Conservation (phyloP, 805 yeast species). For the Saturnispora zaruensis region DNA sequence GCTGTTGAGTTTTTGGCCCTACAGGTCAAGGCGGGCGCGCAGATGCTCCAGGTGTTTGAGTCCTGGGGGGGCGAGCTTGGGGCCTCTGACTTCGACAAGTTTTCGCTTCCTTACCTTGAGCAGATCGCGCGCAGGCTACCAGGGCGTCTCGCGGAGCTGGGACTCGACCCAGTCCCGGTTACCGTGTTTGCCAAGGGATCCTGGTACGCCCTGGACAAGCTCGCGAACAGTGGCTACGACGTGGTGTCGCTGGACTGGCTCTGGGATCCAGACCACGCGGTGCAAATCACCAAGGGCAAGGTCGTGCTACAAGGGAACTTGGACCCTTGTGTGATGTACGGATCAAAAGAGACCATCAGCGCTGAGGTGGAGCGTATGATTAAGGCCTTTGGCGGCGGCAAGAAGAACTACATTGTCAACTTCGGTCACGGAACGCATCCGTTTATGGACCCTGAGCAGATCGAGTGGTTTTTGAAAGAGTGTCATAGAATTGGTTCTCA, state of each 20-base stretch:
- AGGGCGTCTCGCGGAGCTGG: constrained; percentile 58
- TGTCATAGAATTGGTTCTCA: constrained; percentile 16
- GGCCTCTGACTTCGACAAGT: constrained; percentile 79
- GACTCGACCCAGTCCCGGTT: constrained; percentile 72
- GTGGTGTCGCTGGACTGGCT: constrained; percentile 92
- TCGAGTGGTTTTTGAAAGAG: constrained; percentile 77
- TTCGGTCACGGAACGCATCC: constrained; percentile 99
- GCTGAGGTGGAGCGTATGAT: constrained; percentile 83
- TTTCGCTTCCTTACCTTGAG: constrained; percentile 78
- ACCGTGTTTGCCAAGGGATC: constrained; percentile 94
- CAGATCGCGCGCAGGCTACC: constrained; percentile 70
- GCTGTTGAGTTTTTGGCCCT: constrained; percentile 88
- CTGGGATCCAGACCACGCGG: constrained; percentile 78
- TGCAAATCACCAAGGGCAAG: constrained; percentile 61
- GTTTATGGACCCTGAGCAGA: constrained; percentile 88
- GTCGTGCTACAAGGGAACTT: constrained; percentile 88
- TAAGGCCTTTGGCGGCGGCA: constrained; percentile 87
- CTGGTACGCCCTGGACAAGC: constrained; percentile 87
- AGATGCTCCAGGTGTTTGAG: constrained; percentile 93
- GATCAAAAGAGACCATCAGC: constrained; percentile 72
- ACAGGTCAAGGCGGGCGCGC: constrained; percentile 97
- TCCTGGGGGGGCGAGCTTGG: constrained; percentile 98
- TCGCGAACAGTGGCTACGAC: constrained; percentile 75
- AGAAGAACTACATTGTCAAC: constrained; percentile 82
- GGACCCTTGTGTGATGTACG: constrained; percentile 93